phyloP scores from a whole-genome alignment of 2,329 filamentous ascomycete genomes.

The Fusarium albosuccineum region DNA sequence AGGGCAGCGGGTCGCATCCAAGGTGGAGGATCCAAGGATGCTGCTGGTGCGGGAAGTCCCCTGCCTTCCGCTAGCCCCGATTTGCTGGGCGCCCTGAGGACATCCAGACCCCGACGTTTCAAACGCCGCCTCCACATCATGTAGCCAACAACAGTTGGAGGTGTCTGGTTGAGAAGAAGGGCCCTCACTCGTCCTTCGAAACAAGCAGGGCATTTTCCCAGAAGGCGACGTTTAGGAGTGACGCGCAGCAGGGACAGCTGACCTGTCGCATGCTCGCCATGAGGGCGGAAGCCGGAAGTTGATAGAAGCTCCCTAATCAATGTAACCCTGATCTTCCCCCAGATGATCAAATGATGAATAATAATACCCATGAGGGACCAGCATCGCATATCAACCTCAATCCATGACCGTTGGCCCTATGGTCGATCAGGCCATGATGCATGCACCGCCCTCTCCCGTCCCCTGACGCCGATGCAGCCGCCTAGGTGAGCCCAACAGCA shows the following conservation, averaged over 20 bases:
- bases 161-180: slow-evolving; percentile 16
- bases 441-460: slow-evolving; percentile 34
- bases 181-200: slow-evolving; percentile 13
- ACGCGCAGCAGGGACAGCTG: slow-evolving; percentile 38
- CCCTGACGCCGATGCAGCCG: slow-evolving; percentile 30
- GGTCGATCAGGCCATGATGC: slow-evolving; percentile 32
- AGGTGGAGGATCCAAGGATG: slow-evolving; percentile 23
- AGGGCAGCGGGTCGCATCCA: slow-evolving; percentile 18
- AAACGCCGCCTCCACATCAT: slow-evolving; percentile 44
- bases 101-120: slow-evolving; percentile 43
- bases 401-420: slow-evolving; percentile 23
- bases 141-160: slow-evolving; percentile 32
- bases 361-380: slow-evolving; percentile 3
- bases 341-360: slow-evolving; percentile 28
- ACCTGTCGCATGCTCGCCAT: slow-evolving; percentile 31
- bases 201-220: slow-evolving; percentile 2
- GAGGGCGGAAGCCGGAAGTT: slow-evolving; percentile 32
- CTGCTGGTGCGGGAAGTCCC: slow-evolving; percentile 33
- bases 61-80: slow-evolving; percentile 33
- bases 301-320: slow-evolving; percentile 11
- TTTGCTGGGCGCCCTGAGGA: slow-evolving; percentile 34
- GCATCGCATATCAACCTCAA: slow-evolving; percentile 18
- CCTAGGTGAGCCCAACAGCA: slow-evolving; percentile 15
- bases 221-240: slow-evolving; percentile 18
- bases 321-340: slow-evolving; percentile 18